Conservation (phyloP, 2,329 filamentous ascomycete genomes). For the Aciculosporium take region DNA sequence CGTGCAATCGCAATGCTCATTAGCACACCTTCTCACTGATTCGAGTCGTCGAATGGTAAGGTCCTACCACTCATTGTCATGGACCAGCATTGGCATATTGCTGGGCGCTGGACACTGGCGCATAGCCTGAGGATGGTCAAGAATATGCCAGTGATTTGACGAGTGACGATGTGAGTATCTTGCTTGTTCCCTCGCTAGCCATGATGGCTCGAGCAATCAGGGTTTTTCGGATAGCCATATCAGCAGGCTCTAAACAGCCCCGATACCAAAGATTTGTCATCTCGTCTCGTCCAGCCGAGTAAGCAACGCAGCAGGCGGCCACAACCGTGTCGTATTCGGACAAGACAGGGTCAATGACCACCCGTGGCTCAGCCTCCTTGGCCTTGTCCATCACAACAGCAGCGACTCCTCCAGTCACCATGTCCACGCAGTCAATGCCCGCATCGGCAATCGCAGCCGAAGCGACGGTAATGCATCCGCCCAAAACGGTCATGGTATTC, state of each 20-base stretch:
- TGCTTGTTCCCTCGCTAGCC: conserved; percentile 24
- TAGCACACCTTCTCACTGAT: neutral
- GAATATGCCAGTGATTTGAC: conserved; percentile 18
- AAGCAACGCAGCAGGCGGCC: conserved; percentile 80
- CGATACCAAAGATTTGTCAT: conserved; percentile 93
- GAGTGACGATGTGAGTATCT: conserved; percentile 19
- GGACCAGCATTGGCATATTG: neutral
- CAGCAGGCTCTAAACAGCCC: conserved; percentile 40
- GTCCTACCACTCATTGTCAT: neutral
- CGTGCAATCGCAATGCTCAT: too few relatives aligned
- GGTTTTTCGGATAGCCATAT: conserved; percentile 17
- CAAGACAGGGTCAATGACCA: conserved; percentile 70
- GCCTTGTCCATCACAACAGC: conserved; percentile 45
- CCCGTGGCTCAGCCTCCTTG: conserved; percentile 21
- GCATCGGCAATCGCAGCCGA: conserved; percentile 88
- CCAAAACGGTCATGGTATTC: conserved; percentile 83
- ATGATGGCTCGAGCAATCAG: conserved; percentile 27
- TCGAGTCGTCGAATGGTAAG: neutral
- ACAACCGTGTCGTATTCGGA: conserved; percentile 64
- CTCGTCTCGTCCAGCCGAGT: conserved; percentile 75
- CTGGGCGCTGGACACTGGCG: neutral
- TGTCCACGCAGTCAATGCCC: conserved; percentile 88
- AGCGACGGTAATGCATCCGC: conserved; percentile 84
- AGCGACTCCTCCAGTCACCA: conserved; percentile 78
- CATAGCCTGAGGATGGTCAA: neutral